These are phyloP conservation scores for Lentinula raphanica DNA, from an alignment of 768 basidiomycete species.

Conservation along the genomic window DNA sequence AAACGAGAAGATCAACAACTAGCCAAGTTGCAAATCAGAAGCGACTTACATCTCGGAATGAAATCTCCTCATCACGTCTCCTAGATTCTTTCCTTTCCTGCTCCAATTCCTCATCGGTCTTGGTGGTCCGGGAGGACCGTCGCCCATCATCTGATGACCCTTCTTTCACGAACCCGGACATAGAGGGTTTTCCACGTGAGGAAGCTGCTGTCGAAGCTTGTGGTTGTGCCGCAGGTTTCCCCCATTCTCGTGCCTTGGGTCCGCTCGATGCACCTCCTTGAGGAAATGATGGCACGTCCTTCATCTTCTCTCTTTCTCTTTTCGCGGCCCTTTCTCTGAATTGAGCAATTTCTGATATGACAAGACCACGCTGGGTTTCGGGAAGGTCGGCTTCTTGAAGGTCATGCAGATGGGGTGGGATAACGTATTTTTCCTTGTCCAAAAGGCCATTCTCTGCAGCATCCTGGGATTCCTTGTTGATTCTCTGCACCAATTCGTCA, in stretches of 20 bases:
- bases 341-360: constrained; percentile 93
- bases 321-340: constrained; percentile 94
- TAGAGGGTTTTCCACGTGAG: constrained; percentile 55
- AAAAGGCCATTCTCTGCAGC: constrained; percentile 69
- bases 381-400: constrained; percentile 95
- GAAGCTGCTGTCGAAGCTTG: constrained; percentile 62
- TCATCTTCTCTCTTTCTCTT: constrained; percentile 82
- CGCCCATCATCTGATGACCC: constrained; percentile 29
- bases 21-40: not conserved
- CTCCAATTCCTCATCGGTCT: constrained; percentile 89
- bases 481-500: constrained; percentile 61
- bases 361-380: constrained; percentile 86
- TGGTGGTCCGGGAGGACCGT: constrained; percentile 33
- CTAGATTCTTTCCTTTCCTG: constrained; percentile 72
- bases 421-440: constrained; percentile 83
- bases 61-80: constrained; percentile 74
- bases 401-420: constrained; percentile 95
- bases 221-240: constrained; percentile 47
- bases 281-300: constrained; percentile 63
- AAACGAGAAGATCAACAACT: not conserved
- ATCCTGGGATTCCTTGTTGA: constrained; percentile 68
- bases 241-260: constrained; percentile 77
- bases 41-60: constrained; percentile 76
- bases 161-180: constrained; percentile 64
- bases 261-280: constrained; percentile 54